Conservation (phyloP, 2,329 filamentous ascomycete species). For the Elsinoe batatas region DNA sequence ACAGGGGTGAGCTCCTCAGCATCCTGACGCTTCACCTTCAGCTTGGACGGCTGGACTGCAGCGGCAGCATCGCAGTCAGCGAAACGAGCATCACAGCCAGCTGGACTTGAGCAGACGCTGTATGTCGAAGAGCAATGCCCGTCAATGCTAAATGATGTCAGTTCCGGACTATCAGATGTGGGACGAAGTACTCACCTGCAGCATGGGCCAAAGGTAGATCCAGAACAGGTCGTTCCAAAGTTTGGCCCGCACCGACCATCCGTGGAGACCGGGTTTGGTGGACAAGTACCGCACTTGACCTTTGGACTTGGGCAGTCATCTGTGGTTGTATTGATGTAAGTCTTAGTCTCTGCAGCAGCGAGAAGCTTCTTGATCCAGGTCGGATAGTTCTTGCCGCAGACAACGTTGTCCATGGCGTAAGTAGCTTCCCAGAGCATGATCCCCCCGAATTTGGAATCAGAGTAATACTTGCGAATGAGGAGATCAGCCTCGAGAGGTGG, state of each 20-base stretch:
- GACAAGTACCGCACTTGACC: conserved; percentile 12
- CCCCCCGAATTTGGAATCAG: conserved; percentile 42
- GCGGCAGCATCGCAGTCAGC: conserved; percentile 7
- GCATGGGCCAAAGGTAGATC: conserved; percentile 15
- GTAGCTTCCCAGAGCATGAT: conserved; percentile 52
- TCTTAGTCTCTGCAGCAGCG: conserved; percentile 17
- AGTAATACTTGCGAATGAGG: conserved; percentile 36
- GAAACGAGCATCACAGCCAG: conserved; percentile 4
- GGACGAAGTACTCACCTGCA: conserved; percentile 3
- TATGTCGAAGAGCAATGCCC: conserved; percentile 15
- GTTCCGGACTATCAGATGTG: not conserved
- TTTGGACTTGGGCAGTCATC: conserved; percentile 7
- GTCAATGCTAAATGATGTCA: not conserved
- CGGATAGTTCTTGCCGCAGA: conserved; percentile 36
- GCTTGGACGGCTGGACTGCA: not conserved
- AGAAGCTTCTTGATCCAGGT: conserved; percentile 41
- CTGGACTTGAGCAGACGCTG: conserved; percentile 2
- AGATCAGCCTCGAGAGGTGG: conserved; percentile 35
- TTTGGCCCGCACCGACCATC: conserved; percentile 16
- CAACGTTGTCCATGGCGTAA: conserved; percentile 36
- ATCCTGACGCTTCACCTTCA: not conserved
- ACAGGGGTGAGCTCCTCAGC: not conserved
- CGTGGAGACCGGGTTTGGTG: conserved; percentile 14
- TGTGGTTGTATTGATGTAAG: conserved; percentile 15
- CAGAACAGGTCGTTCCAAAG: conserved; percentile 16